Conservation (phyloP, 495 filamentous ascomycete species). For the Penicillium atrosanguineum region DNA sequence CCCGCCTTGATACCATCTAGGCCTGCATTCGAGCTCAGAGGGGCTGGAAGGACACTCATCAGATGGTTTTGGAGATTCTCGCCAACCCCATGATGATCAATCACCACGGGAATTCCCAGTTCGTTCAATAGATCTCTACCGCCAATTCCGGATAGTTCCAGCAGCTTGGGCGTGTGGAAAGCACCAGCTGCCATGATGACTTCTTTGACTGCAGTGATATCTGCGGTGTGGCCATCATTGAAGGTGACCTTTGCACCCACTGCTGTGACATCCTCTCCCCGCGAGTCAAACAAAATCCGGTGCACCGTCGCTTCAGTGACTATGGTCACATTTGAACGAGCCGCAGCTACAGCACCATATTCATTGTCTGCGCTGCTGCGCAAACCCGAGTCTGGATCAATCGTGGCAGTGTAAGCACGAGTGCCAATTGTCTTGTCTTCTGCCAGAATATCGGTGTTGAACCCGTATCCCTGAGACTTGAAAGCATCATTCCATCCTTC, state of each 20-base stretch:
- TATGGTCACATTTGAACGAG: constrained; percentile 46
- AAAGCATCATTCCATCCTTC: constrained; percentile 29
- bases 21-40: constrained; percentile 2
- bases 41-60: constrained; percentile 9
- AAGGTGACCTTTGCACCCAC: constrained; percentile 32
- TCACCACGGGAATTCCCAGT: constrained; percentile 25
- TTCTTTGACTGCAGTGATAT: constrained; percentile 32
- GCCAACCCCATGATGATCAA: constrained; percentile 39
- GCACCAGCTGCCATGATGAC: constrained; percentile 53
- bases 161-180: constrained; percentile 50
- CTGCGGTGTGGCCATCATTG: constrained; percentile 15
- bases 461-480: constrained; percentile 12
- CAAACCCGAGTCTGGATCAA: constrained; percentile 25
- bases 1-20: constrained; percentile 2
- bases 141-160: constrained; percentile 52
- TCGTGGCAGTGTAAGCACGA: constrained; percentile 18
- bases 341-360: constrained; percentile 42
- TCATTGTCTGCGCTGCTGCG: constrained; percentile 25
- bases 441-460: constrained; percentile 10
- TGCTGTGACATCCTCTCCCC: constrained; percentile 8
- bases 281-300: constrained; percentile 32
- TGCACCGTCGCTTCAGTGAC: constrained; percentile 46
- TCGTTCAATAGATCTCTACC: constrained; percentile 2
- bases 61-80: constrained; percentile 44
- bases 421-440: constrained; percentile 12